Evolutionary conservation across 352 stramenopile species (phyloP).

Genomic region (Pythium myriotylum): DNA sequence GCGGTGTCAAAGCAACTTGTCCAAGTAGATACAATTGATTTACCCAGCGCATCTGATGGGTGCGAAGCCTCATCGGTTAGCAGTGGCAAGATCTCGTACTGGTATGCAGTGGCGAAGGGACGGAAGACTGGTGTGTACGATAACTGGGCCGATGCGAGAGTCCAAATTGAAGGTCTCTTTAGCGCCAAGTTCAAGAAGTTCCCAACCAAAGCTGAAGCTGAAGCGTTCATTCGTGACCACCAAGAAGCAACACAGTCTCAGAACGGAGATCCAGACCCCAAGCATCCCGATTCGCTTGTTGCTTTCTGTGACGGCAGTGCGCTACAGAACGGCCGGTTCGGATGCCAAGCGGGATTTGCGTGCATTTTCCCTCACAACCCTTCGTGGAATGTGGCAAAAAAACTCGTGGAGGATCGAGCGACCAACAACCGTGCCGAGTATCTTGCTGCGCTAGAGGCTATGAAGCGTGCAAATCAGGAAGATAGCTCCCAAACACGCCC

Average conservation of each 20-base stretch:
- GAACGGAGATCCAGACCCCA: slow-evolving; percentile 42
- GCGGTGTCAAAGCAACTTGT: neutral
- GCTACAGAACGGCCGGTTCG: slow-evolving; percentile 55
- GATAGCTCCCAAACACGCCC: slow-evolving; percentile 32
- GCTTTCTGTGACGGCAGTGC: slow-evolving; percentile 81
- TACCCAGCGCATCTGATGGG: neutral
- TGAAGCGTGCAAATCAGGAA: slow-evolving; percentile 69
- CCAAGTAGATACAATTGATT: neutral
- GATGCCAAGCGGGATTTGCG: slow-evolving; percentile 63
- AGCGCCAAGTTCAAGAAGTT: slow-evolving; percentile 68
- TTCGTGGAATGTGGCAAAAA: slow-evolving; percentile 60
- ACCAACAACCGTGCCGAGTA: slow-evolving; percentile 32
- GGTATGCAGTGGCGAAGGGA: slow-evolving; percentile 61
- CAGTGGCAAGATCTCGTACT: slow-evolving; percentile 6
- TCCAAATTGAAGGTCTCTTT: slow-evolving; percentile 54
- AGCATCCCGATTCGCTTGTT: slow-evolving; percentile 55
- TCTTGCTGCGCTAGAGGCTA: slow-evolving; percentile 50
- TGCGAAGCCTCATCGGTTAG: neutral
- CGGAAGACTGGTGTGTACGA: slow-evolving; percentile 54
- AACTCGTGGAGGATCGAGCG: slow-evolving; percentile 25
- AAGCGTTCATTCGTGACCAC: slow-evolving; percentile 54
- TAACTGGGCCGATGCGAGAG: slow-evolving; percentile 54
- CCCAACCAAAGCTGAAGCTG: slow-evolving; percentile 40
- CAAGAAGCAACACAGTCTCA: neutral
- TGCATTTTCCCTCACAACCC: slow-evolving; percentile 75